Evolutionary conservation across 2,329 filamentous ascomycete genomes (phyloP).

Genomic region (Aphanocladium album): DNA sequence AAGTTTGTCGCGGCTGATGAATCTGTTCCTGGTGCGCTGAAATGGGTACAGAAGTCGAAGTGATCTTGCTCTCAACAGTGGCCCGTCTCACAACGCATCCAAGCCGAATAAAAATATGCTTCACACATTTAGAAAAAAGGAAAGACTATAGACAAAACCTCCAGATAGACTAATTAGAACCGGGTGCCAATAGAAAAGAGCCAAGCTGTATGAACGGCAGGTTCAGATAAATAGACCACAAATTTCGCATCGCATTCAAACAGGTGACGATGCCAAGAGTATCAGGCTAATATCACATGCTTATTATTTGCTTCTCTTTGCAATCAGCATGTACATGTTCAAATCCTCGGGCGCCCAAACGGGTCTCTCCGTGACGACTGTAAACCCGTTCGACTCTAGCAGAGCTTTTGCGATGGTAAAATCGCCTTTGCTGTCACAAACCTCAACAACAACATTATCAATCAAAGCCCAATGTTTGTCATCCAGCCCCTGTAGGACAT

Average conservation of each 20-base stretch:
- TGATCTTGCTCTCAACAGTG: background rate
- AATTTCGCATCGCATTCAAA: too few relatives aligned
- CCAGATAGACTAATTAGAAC: too few relatives aligned
- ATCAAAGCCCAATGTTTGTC: slow-evolving; percentile 20
- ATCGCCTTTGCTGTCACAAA: slow-evolving; percentile 16
- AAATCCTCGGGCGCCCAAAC: slow-evolving; percentile 9
- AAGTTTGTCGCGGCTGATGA: slow-evolving; percentile 41
- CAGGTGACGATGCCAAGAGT: too few relatives aligned
- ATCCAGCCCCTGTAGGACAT: slow-evolving; percentile 20
- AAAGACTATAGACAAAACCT: too few relatives aligned
- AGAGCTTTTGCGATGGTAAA: slow-evolving; percentile 14
- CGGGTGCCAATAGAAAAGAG: too few relatives aligned
- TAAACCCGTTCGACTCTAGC: slow-evolving; percentile 19
- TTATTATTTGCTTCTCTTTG: background rate
- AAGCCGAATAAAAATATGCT: too few relatives aligned
- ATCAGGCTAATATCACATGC: background rate
- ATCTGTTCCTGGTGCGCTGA: slow-evolving; percentile 15
- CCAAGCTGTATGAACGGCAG: too few relatives aligned
- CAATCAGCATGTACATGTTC: slow-evolving; percentile 11
- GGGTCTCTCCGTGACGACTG: slow-evolving; percentile 10
- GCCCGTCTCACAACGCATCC: too few relatives aligned
- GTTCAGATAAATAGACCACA: too few relatives aligned
- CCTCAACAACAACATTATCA: slow-evolving; percentile 20
- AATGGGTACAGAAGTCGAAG: slow-evolving; percentile 14
- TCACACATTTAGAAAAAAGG: too few relatives aligned